Evolutionary conservation across 2,329 filamentous ascomycete genomes (phyloP), one percentile per base, ranked within the genome.

Genomic region (Plenodomus lindquistii): DNA sequence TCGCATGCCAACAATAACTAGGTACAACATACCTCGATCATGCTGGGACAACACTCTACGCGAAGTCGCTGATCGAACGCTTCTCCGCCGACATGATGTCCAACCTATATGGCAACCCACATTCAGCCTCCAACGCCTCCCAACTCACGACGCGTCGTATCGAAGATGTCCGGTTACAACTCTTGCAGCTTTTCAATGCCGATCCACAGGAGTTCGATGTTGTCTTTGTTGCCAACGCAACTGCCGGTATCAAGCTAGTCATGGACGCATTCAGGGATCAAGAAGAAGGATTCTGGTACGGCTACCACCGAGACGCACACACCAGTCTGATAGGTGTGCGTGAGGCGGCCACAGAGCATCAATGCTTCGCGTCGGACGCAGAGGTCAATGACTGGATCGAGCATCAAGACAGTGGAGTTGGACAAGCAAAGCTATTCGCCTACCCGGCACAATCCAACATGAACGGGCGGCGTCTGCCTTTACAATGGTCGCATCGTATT

Each of bases 381-480:
- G 84, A 84, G 40, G 81, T 95, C 8, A 75, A 85, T 15, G 60
- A 69, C 1, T 96, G 89, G 88, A 73, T 92, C 7, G 66, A 77
- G 41, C 62, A 65, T 34, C 51, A 54, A 21, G 54, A 62, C 50
- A 27, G 37, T 34, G 39, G 52, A 40, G 36, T 44, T 37, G 40
- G 54, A 16, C 54, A 64, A n/a, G 63, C 72, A 20, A 57, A 52
- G 24, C 70, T 89, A 1, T 90, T 97, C 69, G 88, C 90, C 21
- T 97, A 91, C 67, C 88, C 93, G 7, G 92, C 87, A 1, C 93
- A 97, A 68, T 97, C 92, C 24, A 96, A 97, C 66, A 88, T 97
- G 87, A 88, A 93, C 56, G 93, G 93, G 2, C 82, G 81, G 18
- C 84, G 89, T 44, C 79, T 90, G 50, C 89, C 91, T 7, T 68